A percentile compares a stretch with the other conserved stretches of the same genome.
These are phyloP conservation scores for Heritiera littoralis DNA, from an alignment of 345 rosid genomes.

Conservation along the genomic window DNA sequence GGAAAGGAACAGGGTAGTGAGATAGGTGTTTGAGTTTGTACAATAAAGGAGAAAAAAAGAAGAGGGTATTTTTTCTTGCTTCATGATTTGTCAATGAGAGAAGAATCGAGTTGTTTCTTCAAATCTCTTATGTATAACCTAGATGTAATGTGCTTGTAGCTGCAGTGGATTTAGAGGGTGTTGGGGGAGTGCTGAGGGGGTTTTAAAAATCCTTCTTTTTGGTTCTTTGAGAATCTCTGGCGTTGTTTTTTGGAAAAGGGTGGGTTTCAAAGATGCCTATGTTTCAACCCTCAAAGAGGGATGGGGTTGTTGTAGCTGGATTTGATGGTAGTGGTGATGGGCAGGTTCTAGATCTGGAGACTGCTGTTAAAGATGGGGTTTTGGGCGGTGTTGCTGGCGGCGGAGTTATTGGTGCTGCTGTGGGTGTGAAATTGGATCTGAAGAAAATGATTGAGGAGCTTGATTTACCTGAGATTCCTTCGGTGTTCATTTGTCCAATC, in stretches of 20 bases:
- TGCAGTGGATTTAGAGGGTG: slow-evolving; percentile 22
- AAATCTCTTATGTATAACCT: slow-evolving; percentile 24
- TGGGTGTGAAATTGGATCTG: slow-evolving; percentile 58
- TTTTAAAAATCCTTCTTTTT: neutral
- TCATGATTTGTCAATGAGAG: slow-evolving; percentile 34
- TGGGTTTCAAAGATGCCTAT: slow-evolving; percentile 48
- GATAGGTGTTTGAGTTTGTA: slow-evolving; percentile 19
- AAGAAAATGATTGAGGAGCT: slow-evolving; percentile 65
- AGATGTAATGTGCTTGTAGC: slow-evolving; percentile 38
- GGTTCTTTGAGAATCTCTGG: slow-evolving; percentile 11
- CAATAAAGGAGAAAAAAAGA: slow-evolving; percentile 28
- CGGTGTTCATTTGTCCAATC: slow-evolving; percentile 72
- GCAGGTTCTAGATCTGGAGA: slow-evolving; percentile 66
- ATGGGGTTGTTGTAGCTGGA: slow-evolving; percentile 39
- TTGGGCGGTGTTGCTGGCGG: slow-evolving; percentile 48
- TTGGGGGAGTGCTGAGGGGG: slow-evolving; percentile 14
- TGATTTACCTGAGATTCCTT: slow-evolving; percentile 52
- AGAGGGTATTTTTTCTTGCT: slow-evolving; percentile 2
- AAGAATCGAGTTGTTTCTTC: slow-evolving; percentile 27
- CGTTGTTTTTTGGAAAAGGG: neutral
- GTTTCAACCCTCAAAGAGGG: slow-evolving; percentile 48
- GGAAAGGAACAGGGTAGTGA: slow-evolving; percentile 25
- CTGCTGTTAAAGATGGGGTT: slow-evolving; percentile 74
- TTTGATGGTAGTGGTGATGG: slow-evolving; percentile 46
- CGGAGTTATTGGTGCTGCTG: slow-evolving; percentile 31